Conservation (phyloP, 371 early-diverging fungal species). For the Rhizomucor pusillus region DNA sequence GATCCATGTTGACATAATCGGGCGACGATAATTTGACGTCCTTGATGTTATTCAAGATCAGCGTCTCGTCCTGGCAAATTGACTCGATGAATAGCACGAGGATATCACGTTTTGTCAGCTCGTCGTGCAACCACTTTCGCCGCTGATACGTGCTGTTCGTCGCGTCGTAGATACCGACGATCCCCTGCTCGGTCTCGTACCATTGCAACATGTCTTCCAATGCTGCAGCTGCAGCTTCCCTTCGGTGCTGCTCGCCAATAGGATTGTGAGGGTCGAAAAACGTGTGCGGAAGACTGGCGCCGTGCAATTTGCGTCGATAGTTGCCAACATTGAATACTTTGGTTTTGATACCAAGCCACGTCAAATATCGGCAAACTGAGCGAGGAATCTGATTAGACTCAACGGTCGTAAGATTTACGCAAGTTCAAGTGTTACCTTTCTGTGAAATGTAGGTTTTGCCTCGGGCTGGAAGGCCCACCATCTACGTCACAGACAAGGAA, state of each 20-base stretch:
- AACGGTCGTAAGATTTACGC: neutral
- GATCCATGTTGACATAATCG: constrained; percentile 80
- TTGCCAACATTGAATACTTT: constrained; percentile 95
- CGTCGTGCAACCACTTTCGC: constrained; percentile 68
- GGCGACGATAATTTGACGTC: constrained; percentile 95
- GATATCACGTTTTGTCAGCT: constrained; percentile 66
- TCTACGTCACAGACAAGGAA: constrained; percentile 34
- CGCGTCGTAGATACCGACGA: constrained; percentile 95
- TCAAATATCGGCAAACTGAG: constrained; percentile 27
- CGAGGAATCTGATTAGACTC: neutral
- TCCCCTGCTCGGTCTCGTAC: constrained; percentile 77
- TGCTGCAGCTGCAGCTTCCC: constrained; percentile 81
- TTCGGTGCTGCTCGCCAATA: constrained; percentile 71
- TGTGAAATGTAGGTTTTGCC: constrained; percentile 93
- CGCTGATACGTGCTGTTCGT: constrained; percentile 92
- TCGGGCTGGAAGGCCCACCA: constrained; percentile 85
- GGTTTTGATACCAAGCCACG: constrained; percentile 93
- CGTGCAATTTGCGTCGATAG: constrained; percentile 88
- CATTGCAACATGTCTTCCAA: constrained; percentile 89
- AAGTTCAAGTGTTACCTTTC: constrained; percentile 67
- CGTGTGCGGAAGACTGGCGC: constrained; percentile 78
- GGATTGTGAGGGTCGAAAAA: constrained; percentile 93
- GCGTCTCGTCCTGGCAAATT: constrained; percentile 86
- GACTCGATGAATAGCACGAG: constrained; percentile 95
- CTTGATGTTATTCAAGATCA: constrained; percentile 87